Conservation (phyloP, 1,284 basidiomycete genomes). For the Apiotrichum domesticum region DNA sequence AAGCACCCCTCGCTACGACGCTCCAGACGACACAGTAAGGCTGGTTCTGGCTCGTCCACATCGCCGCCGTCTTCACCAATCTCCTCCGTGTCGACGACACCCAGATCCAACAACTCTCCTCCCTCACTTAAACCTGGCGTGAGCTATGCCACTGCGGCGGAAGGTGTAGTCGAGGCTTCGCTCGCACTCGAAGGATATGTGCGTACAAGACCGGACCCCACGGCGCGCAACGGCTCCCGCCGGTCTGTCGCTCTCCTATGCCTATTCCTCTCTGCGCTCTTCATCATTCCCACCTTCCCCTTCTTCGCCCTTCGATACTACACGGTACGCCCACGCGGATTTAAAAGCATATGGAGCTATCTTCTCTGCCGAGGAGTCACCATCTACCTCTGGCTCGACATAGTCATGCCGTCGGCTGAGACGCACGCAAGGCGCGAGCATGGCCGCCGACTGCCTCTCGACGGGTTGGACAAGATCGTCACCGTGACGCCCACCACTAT, state of each 20-base stretch:
- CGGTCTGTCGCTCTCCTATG: neutral
- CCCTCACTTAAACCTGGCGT: neutral
- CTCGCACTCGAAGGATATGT: neutral
- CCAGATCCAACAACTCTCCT: neutral
- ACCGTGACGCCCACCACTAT: neutral
- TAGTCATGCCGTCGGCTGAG: neutral
- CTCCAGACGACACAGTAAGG: too few relatives aligned
- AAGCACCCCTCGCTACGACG: neutral
- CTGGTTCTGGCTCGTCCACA: too few relatives aligned
- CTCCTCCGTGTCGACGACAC: neutral
- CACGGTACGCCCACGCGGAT: neutral
- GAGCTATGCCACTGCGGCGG: neutral
- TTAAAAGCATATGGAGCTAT: neutral
- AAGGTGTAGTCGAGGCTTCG: neutral
- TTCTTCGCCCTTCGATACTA: neutral
- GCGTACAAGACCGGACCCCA: neutral
- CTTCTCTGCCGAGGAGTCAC: neutral
- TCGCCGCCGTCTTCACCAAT: neutral
- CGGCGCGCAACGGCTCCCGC: neutral
- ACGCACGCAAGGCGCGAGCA: neutral
- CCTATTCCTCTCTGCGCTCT: neutral
- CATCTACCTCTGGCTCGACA: neutral
- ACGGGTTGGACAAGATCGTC: neutral
- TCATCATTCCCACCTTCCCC: neutral
- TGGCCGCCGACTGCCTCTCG: neutral